A percentile compares a stretch with the other conserved stretches of the same genome.
These are phyloP conservation scores for Colletotrichum godetiae DNA, from an alignment of 2,329 filamentous ascomycete species.

Conservation along the genomic window DNA sequence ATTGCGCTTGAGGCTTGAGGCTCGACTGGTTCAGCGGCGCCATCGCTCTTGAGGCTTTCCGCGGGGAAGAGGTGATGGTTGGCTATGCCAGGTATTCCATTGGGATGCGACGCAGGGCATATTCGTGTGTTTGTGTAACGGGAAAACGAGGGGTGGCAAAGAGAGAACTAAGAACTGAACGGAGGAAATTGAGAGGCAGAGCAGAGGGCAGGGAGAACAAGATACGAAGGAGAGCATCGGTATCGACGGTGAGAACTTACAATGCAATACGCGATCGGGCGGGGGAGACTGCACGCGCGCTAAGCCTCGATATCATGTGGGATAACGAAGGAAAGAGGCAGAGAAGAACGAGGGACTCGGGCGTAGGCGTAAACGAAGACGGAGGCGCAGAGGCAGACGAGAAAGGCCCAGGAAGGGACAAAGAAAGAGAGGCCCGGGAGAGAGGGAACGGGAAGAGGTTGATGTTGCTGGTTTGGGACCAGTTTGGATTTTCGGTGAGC, in stretches of 20 bases:
- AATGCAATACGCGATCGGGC: constrained; percentile 20
- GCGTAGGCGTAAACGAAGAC: neutral
- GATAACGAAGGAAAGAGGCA: constrained; percentile 13
- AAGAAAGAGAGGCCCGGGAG: neutral
- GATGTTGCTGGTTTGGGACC: neutral
- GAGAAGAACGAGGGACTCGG: neutral
- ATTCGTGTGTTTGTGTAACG: neutral
- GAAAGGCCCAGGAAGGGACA: constrained; percentile 13
- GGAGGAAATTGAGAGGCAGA: neutral
- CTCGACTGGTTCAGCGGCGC: neutral
- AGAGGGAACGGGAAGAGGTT: neutral
- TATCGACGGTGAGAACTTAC: constrained; percentile 16
- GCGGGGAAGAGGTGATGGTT: neutral
- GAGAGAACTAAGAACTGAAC: neutral
- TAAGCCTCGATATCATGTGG: constrained; percentile 34
- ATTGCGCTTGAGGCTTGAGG: neutral
- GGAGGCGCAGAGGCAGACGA: neutral
- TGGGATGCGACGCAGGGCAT: neutral
- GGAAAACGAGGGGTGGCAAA: neutral
- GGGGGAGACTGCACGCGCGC: constrained; percentile 18
- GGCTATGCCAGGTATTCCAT: neutral
- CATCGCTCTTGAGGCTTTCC: neutral
- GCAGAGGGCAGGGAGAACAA: neutral
- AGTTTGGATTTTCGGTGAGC: neutral
- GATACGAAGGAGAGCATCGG: neutral